Base-by-base conservation (phyloP, 441 rosid species). In the Adansonia grandidieri region DNA sequence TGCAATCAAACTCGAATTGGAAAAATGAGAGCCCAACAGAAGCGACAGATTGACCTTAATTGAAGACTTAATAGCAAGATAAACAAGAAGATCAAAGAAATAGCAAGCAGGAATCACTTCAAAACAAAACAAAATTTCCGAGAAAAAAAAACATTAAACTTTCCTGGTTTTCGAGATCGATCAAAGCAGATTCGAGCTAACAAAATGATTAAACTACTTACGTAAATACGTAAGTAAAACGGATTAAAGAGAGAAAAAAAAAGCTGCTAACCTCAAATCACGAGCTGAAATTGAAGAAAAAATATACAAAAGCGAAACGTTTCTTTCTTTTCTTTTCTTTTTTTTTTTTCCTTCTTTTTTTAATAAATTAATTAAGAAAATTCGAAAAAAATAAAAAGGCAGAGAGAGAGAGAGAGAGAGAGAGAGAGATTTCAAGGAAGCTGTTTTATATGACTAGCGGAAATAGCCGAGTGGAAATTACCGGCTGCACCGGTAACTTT, bases 401-500 rank as follows among this genome's bases (percentile, higher is more conserved):
- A n/a, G n/a, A 24, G 28, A 24, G 28, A 24, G 28, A 24, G 28
- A 19, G 65, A 22, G 22, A 9, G 2, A 45, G 73, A 11, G 6
- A 57, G 28, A 32, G 60, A 62, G 28, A 2, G 42, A 5, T 62
- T 5, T 71, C 76, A 81, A 80, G 74, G 76, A 28, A 76, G 82
- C 77, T 73, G 78, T 9, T 19, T 79, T 87, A 79, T 89, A 89
- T 88, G 85, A 76, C 87, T 80, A 87, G 89, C 86, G 91, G 89
- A 83, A 87, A 82, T 84, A 77, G 87, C 70, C 77, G 83, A 51
- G 79, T 63, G 19, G 76, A 81, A 75, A 78, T 78, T 37, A 90
- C 94, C 85, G 92, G 90, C 86, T 82, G 86, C 86, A 77, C 71
- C 60, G 50, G 87, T 79, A 53, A 65, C 40, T 37, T 19, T 32